These are phyloP conservation scores for Russula ochroleuca DNA, from an alignment of 768 basidiomycete genomes.

Conservation along the genomic window DNA sequence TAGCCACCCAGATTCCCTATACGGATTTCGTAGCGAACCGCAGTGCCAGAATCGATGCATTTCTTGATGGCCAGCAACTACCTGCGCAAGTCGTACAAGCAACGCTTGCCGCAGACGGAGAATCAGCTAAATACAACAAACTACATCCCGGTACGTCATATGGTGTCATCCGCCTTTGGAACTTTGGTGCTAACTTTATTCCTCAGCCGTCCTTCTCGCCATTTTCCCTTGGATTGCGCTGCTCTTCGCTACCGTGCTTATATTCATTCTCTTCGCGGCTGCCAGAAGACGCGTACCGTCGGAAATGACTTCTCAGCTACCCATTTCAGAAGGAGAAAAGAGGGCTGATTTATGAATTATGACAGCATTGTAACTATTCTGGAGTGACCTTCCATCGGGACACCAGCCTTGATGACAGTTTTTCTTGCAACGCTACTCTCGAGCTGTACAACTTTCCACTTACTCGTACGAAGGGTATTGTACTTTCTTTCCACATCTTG, in stretches of 20 bases:
- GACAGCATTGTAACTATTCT: neutral
- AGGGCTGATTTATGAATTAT: neutral
- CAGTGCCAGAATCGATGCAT: constrained; percentile 43
- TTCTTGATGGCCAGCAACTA: constrained; percentile 37
- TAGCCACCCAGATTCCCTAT: constrained; percentile 48
- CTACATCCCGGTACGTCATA: constrained; percentile 12
- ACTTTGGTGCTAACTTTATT: neutral
- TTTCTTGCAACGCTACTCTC: neutral
- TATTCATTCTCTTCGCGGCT: constrained; percentile 15
- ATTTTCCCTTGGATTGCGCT: constrained; percentile 23
- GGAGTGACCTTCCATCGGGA: neutral
- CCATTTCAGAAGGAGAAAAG: constrained; percentile 5
- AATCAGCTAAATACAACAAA: constrained; percentile 13
- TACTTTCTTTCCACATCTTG: neutral
- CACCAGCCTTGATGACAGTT: neutral
- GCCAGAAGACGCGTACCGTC: neutral
- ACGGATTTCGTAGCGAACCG: constrained; percentile 45
- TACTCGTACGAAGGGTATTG: neutral
- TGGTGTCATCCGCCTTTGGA: too few relatives aligned
- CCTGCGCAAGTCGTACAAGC: constrained; percentile 38
- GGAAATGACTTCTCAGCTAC: neutral
- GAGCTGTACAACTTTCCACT: neutral
- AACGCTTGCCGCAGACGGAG: constrained; percentile 22
- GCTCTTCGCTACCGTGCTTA: neutral
- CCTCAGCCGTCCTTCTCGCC: constrained; percentile 18